Evolutionary conservation across 768 basidiomycete genomes (phyloP), one percentile per base, ranked within the genome.

Genomic region (Panus rudis): DNA sequence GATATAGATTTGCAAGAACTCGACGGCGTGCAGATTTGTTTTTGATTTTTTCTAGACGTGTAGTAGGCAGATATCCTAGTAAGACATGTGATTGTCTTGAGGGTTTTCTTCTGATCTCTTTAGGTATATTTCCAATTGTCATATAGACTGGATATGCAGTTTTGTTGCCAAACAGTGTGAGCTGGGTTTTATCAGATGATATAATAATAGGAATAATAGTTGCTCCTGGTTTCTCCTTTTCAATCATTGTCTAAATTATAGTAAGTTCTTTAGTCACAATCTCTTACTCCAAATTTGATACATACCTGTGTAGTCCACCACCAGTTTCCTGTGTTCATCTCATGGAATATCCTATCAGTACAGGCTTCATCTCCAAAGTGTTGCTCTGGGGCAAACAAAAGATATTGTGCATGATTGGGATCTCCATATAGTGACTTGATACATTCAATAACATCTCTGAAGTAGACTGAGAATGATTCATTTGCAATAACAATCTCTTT

Each of bases 281-380:
- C n/a, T n/a, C n/a, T 4, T 42, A 26, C 17, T 42, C 39, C 6
- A 19, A 28, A 35, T 31, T 7, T 6, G 26, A 25, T 14, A 32
- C n/a, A 21, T 47, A 73, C 73, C 60, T 75, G 74, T 1, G 61
- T 67, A 7, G 39, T 37, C 72, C 72, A 75, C 75, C 73, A 75
- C 75, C 75, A 76, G 34, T 65, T 61, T 0, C 67, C 71, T 0
- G 70, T 75, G 31, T 73, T 59, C 63, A 75, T 66, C 34, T 75
- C 70, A 47, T 55, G 49, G 43, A 62, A 72, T 0, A 71, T 13
- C 0, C 61, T 42, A 0, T 43, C 31, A 1, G 35, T 60, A 7
- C 54, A 21, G 6, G 58, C 53, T 0, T 37, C 47, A 43, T 68
- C 65, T 0, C 47, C 24, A 42, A 62, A 73, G 35, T 71, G 69